Percentiles rank a stretch among this genome's conserved stretches.
Evolutionary conservation across 2,329 filamentous ascomycete species (phyloP).

Genomic region (Aspergillus spinulosporus): DNA sequence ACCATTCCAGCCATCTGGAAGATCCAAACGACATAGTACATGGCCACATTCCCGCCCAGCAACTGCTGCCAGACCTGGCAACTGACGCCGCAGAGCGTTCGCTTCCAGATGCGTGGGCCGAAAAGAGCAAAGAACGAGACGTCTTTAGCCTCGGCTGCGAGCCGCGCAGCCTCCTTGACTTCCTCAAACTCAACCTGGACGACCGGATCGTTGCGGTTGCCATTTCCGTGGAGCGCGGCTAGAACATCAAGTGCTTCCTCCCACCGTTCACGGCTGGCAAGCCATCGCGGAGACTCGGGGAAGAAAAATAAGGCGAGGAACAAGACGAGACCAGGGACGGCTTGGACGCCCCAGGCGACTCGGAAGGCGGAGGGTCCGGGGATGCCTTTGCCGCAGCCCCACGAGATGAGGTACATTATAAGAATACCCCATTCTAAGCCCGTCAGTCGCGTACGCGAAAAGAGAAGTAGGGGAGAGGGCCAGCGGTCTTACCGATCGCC

Average conservation of each 20-base stretch:
- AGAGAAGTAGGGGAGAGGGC: too few species aligned
- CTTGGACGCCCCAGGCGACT: conserved; percentile 64
- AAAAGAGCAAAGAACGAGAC: conserved; percentile 46
- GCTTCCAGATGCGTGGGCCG: conserved; percentile 51
- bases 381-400: conserved; percentile 38
- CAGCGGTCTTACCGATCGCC: conserved; percentile 33
- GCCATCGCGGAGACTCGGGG: conserved; percentile 62
- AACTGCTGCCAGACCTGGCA: conserved; percentile 61
- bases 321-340: conserved; percentile 59
- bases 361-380: conserved; percentile 52
- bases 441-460: not conserved
- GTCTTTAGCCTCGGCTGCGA: conserved; percentile 36
- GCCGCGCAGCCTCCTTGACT: conserved; percentile 35
- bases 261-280: conserved; percentile 60
- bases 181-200: conserved; percentile 56
- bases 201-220: conserved; percentile 55
- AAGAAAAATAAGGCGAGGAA: conserved; percentile 58
- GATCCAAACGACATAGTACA: conserved; percentile 63
- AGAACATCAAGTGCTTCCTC: conserved; percentile 54
- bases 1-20: conserved; percentile 60
- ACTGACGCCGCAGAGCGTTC: conserved; percentile 54
- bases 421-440: conserved; percentile 29
- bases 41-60: conserved; percentile 58
- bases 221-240: conserved; percentile 58
- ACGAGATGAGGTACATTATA: conserved; percentile 47